A percentile compares a stretch with the other conserved stretches of the same genome.
phyloP scores from a whole-genome alignment of 2,329 filamentous ascomycete species.

The Aspergillus awamori region DNA sequence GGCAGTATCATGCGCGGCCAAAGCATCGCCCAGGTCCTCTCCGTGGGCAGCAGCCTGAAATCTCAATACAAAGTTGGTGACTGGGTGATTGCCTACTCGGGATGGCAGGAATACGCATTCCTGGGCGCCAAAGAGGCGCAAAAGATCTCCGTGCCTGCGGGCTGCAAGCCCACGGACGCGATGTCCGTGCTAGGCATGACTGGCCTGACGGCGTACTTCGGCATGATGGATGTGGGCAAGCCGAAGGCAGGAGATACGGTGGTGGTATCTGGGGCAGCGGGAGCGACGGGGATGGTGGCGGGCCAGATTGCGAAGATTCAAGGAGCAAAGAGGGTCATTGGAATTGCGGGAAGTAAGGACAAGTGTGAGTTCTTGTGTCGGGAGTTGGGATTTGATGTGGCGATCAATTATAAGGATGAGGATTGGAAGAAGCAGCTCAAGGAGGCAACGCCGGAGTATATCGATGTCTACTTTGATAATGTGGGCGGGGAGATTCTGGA shows the following conservation, averaged over 20 bases:
- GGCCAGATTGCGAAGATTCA: slow-evolving; percentile 78
- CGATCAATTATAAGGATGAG: slow-evolving; percentile 69
- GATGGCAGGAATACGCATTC: slow-evolving; percentile 70
- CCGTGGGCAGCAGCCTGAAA: slow-evolving; percentile 53
- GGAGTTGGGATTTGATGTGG: slow-evolving; percentile 68
- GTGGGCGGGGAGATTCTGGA: slow-evolving; percentile 73
- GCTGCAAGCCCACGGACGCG: slow-evolving; percentile 60
- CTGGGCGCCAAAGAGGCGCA: slow-evolving; percentile 56
- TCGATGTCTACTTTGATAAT: slow-evolving; percentile 75
- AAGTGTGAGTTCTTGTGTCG: slow-evolving; percentile 68
- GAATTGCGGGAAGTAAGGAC: slow-evolving; percentile 66
- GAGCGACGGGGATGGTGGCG: slow-evolving; percentile 74
- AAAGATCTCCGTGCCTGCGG: slow-evolving; percentile 48
- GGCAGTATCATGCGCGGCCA: slow-evolving; percentile 69
- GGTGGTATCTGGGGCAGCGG: slow-evolving; percentile 76
- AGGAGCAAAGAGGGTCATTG: slow-evolving; percentile 64
- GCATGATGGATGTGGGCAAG: slow-evolving; percentile 68
- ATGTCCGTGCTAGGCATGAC: slow-evolving; percentile 67
- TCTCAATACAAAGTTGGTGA: slow-evolving; percentile 36
- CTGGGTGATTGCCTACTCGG: slow-evolving; percentile 58
- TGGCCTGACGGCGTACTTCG: slow-evolving; percentile 75
- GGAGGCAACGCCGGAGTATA: slow-evolving; percentile 61
- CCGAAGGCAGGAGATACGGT: slow-evolving; percentile 72
- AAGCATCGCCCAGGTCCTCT: slow-evolving; percentile 61
- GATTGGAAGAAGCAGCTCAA: slow-evolving; percentile 64